phyloP scores from a whole-genome alignment of 2,329 filamentous ascomycete species.

The Fusarium sarcochroum region DNA sequence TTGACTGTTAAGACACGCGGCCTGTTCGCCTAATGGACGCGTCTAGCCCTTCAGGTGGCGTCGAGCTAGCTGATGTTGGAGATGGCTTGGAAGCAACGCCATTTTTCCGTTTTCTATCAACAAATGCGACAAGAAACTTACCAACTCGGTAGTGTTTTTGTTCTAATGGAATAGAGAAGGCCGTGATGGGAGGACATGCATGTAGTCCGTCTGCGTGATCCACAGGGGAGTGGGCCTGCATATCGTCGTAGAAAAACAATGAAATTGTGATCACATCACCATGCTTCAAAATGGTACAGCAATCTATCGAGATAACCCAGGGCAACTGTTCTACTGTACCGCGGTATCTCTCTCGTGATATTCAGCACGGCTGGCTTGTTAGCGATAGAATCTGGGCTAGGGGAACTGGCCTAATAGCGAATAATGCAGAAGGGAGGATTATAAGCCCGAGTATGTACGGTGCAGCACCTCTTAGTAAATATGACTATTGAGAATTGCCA shows the following conservation, averaged over 20 bases:
- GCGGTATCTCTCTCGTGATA: too few relatives aligned
- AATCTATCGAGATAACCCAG: neutral
- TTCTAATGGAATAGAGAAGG: neutral
- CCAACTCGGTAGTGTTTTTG: neutral
- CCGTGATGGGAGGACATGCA: too few relatives aligned
- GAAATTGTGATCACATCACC: neutral
- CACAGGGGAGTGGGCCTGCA: neutral
- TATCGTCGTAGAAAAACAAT: neutral
- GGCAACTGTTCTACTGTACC: neutral
- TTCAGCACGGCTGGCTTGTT: too few relatives aligned
- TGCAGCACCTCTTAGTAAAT: too few relatives aligned
- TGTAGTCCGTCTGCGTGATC: neutral
- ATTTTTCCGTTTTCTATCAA: too few relatives aligned
- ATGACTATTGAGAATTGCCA: too few relatives aligned
- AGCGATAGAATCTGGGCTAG: too few relatives aligned
- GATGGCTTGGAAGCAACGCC: neutral
- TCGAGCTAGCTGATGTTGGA: neutral
- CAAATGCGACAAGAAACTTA: neutral
- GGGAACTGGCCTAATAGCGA: too few relatives aligned
- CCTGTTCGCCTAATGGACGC: neutral
- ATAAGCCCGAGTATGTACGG: too few relatives aligned
- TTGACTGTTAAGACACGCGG: neutral
- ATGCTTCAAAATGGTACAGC: neutral
- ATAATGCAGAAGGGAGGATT: too few relatives aligned
- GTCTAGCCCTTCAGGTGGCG: neutral